Evolutionary conservation across 306 rosid genomes (phyloP).

Genomic region (Senna siamea): DNA sequence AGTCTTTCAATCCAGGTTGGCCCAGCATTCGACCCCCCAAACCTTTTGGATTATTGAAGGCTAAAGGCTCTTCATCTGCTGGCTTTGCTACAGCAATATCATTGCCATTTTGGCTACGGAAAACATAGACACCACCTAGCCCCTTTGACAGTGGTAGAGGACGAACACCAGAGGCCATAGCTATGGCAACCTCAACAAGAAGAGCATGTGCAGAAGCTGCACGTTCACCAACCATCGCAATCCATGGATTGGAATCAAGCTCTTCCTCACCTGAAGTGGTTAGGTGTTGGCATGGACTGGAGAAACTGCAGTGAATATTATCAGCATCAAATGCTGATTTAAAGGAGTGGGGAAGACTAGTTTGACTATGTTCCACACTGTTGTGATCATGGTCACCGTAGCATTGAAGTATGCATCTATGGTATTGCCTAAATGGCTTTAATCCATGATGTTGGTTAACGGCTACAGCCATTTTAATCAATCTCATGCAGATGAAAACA

Average conservation of each 20-base stretch:
- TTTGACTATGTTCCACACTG: constrained; percentile 46
- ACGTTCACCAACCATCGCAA: constrained; percentile 65
- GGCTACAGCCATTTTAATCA: constrained; percentile 73
- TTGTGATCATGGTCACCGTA: constrained; percentile 64
- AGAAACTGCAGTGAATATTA: constrained; percentile 77
- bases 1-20: constrained; percentile 73
- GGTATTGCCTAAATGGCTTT: constrained; percentile 64
- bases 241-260: constrained; percentile 51
- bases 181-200: constrained; percentile 80
- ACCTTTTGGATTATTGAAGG: constrained; percentile 73
- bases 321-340: constrained; percentile 55
- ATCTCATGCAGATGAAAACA: constrained; percentile 55
- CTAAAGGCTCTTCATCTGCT: constrained; percentile 81
- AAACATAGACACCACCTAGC: constrained; percentile 78
- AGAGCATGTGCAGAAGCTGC: constrained; percentile 65
- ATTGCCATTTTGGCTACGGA: constrained; percentile 62
- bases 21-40: constrained; percentile 64
- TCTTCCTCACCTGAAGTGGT: constrained; percentile 54
- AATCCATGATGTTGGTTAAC: constrained; percentile 66
- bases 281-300: constrained; percentile 86
- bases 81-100: constrained; percentile 89
- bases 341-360: constrained; percentile 49
- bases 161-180: constrained; percentile 72
- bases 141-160: constrained; percentile 72
- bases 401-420: constrained; percentile 75